These are phyloP conservation scores for Dendrocalamus latiflorus DNA, from an alignment of 202 grass and related monocot species.

Conservation along the genomic window DNA sequence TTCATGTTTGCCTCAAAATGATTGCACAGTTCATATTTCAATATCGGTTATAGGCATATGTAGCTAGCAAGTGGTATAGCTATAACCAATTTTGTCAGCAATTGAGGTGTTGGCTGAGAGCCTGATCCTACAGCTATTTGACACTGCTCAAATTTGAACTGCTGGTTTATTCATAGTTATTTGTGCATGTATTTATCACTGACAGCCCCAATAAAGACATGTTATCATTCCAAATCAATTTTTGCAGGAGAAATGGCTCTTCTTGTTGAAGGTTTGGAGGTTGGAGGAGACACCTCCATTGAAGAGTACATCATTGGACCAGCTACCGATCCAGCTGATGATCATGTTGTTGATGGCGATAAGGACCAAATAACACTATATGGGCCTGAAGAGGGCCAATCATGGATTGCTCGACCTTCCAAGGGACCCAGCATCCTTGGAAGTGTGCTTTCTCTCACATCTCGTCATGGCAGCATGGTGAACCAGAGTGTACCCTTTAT, in stretches of 20 bases:
- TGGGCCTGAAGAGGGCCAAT: conserved; percentile 75
- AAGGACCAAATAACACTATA: conserved; percentile 77
- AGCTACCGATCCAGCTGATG: conserved; percentile 42
- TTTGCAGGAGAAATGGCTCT: conserved; percentile 81
- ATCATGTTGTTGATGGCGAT: conserved; percentile 42
- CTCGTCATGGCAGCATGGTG: conserved; percentile 68
- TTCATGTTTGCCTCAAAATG: neutral
- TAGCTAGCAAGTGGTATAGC: neutral
- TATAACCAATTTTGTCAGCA: neutral
- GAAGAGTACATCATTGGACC: conserved; percentile 90
- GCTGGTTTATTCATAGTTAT: conserved; percentile 11
- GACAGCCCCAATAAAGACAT: neutral
- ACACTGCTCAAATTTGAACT: conserved; percentile 3
- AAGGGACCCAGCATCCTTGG: conserved; percentile 68
- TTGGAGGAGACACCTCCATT: conserved; percentile 69
- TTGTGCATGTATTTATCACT: neutral
- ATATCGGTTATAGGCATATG: neutral
- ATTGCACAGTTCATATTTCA: neutral
- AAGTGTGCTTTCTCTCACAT: conserved; percentile 60
- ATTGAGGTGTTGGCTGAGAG: neutral
- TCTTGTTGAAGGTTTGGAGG: conserved; percentile 81
- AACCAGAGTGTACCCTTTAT: conserved; percentile 58
- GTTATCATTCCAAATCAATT: conserved; percentile 11
- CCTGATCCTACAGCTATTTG: neutral
- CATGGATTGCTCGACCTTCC: conserved; percentile 78